phyloP scores from a whole-genome alignment of 2,329 filamentous ascomycete genomes.

The Phialophora tarda region DNA sequence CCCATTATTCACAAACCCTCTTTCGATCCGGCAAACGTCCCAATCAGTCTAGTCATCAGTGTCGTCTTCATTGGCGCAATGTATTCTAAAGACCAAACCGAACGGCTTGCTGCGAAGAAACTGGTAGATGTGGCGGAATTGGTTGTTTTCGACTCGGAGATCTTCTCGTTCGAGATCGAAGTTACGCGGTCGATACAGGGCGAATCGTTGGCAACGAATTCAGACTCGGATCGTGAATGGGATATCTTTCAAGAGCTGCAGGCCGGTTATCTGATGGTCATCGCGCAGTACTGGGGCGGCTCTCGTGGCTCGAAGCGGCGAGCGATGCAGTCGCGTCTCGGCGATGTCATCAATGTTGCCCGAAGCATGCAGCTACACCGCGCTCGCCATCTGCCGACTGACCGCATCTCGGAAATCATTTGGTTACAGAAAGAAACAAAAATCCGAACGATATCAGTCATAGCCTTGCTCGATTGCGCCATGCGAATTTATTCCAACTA shows the following conservation, averaged over 20 bases:
- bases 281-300: slow-evolving; percentile 54
- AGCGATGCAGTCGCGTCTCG: slow-evolving; percentile 52
- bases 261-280: slow-evolving; percentile 50
- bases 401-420: slow-evolving; percentile 46
- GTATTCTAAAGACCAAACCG: slow-evolving; percentile 50
- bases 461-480: slow-evolving; percentile 53
- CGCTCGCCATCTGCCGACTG: slow-evolving; percentile 47
- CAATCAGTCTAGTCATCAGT: slow-evolving; percentile 48
- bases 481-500: slow-evolving; percentile 55
- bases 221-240: slow-evolving; percentile 42
- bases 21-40: slow-evolving; percentile 48
- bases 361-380: slow-evolving; percentile 49
- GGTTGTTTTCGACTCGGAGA: slow-evolving; percentile 51
- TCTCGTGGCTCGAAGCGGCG: slow-evolving; percentile 47
- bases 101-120: slow-evolving; percentile 47
- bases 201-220: neutral
- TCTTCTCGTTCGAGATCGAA: slow-evolving; percentile 51
- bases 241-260: slow-evolving; percentile 50
- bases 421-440: slow-evolving; percentile 55
- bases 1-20: slow-evolving; percentile 51
- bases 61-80: slow-evolving; percentile 54
- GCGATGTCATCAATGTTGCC: slow-evolving; percentile 50
- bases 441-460: slow-evolving; percentile 51
- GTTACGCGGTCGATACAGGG: slow-evolving; percentile 46
- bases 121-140: slow-evolving; percentile 53